Evolutionary conservation across 2,329 filamentous ascomycete genomes (phyloP).

Genomic region (Cercospora sp.): DNA sequence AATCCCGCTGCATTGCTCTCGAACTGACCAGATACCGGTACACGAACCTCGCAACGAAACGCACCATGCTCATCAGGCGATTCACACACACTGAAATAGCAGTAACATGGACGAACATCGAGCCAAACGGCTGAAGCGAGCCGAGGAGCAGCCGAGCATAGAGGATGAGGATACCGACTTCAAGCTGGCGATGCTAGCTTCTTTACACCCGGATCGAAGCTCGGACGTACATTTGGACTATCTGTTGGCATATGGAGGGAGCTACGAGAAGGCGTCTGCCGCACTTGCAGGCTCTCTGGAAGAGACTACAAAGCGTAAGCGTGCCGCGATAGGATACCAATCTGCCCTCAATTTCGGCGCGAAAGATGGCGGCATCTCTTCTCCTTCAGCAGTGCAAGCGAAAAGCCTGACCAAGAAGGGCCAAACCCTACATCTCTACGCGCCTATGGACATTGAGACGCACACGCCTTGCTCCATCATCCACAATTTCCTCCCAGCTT

Average conservation of each 20-base stretch:
- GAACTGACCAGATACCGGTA: not conserved
- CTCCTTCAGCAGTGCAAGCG: not conserved
- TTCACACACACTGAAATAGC: not conserved
- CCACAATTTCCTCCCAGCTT: slow-evolving; percentile 78
- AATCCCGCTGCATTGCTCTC: not conserved
- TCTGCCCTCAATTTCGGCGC: slow-evolving; percentile 41
- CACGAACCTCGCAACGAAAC: not conserved
- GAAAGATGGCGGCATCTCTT: not conserved
- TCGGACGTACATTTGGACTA: slow-evolving; percentile 74
- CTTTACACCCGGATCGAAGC: slow-evolving; percentile 65
- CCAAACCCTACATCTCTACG: slow-evolving; percentile 78
- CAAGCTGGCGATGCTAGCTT: slow-evolving; percentile 81
- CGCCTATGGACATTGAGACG: slow-evolving; percentile 74
- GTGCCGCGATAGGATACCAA: slow-evolving; percentile 43
- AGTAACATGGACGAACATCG: slow-evolving; percentile 23
- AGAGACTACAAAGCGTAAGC: slow-evolving; percentile 39
- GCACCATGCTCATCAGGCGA: not conserved
- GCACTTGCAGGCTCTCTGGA: slow-evolving; percentile 47
- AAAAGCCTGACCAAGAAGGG: slow-evolving; percentile 68
- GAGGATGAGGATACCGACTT: slow-evolving; percentile 79
- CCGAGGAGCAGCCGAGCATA: slow-evolving; percentile 11
- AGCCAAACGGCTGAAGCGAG: slow-evolving; percentile 25
- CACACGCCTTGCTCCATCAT: slow-evolving; percentile 90
- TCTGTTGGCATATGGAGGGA: slow-evolving; percentile 74
- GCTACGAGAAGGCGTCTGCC: slow-evolving; percentile 64